Evolutionary conservation across 176 grass and related monocot genomes (phyloP).

Genomic region (Juncus inflexus): DNA sequence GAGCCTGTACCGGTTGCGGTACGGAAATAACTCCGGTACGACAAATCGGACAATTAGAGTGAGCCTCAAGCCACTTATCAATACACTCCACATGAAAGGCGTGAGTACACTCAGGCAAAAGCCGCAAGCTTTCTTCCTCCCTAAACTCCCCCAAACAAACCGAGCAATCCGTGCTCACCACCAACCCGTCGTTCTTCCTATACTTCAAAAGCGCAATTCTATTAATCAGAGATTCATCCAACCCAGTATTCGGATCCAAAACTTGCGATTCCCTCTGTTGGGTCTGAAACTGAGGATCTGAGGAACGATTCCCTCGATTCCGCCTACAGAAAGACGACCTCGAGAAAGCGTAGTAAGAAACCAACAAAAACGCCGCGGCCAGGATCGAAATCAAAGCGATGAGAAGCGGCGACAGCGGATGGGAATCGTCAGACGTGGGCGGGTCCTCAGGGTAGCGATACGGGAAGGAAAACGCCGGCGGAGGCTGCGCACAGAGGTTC

Average conservation of each 20-base stretch:
- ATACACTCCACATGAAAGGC: conserved; percentile 35
- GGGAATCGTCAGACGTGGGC: not conserved
- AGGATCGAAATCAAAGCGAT: conserved; percentile 33
- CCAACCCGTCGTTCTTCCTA: conserved; percentile 25
- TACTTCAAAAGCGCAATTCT: conserved; percentile 28
- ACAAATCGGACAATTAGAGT: conserved; percentile 32
- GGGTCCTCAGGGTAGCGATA: conserved; percentile 13
- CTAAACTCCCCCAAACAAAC: conserved; percentile 32
- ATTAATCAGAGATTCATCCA: conserved; percentile 26
- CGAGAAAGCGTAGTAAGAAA: conserved; percentile 25
- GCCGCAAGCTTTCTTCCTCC: conserved; percentile 30
- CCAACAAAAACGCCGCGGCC: conserved; percentile 25
- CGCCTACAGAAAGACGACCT: conserved; percentile 26
- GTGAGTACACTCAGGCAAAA: conserved; percentile 29
- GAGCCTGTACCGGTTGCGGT: conserved; percentile 25
- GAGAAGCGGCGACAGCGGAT: conserved; percentile 20
- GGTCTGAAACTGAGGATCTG: not conserved
- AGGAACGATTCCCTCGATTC: not conserved
- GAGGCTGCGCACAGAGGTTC: not conserved
- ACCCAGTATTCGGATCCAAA: conserved; percentile 21
- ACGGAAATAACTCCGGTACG: conserved; percentile 21
- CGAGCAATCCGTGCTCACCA: conserved; percentile 32
- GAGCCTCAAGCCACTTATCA: conserved; percentile 27
- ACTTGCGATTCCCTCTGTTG: conserved; percentile 3
- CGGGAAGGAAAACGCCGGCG: not conserved